Base-by-base conservation (phyloP, 2,329 filamentous ascomycete genomes). In the Thelonectria olida region DNA sequence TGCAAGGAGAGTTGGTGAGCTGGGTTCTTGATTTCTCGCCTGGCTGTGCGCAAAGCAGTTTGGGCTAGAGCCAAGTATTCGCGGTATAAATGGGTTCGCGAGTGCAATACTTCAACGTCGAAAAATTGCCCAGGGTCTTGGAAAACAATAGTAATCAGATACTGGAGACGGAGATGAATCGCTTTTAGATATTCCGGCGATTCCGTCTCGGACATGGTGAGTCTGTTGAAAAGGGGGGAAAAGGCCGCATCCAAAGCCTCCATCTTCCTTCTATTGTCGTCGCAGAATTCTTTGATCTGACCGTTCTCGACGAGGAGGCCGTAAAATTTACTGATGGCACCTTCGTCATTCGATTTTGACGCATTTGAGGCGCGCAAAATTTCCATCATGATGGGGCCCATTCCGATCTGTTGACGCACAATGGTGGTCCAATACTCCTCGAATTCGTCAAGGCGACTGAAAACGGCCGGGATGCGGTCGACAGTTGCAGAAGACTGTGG, bases 61-160 rank as follows among this genome's bases (percentile, higher is more conserved):
- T 71, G 58, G 6, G 73, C 75, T 4, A 79, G 61, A 0, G 72
- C 72, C 0, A 79, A 59, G 17, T 69, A 79, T 36, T 79, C 75
- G 7, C 71, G 71, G 57, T 76, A 77, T 0, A 67, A 17, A 1
- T 72, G 72, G 0, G 75, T 73, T 2, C 66, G 70, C 6, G 69
- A 53, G 0, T 60, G 22, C 1, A 79, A 8, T 0, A 22, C 41
- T 1, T 67, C 63, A 6, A 67, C 27, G 3, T 73, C 47, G 8
- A 73, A 36, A 25, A 71, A 77, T 7, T 68, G 61, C 0, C 69
- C 61, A 0, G 72, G 63, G 39, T 77, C 65, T 2, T 70, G 71
- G 12, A 79, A 76, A 5, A 71, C 53, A 25, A 70, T 72, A 3
- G 64, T 60, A 2, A 64, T 68, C 0, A 78, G 27, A 13, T 64